phyloP scores from a whole-genome alignment of 495 filamentous ascomycete species.

The Hypomontagnella submonticulosa region DNA sequence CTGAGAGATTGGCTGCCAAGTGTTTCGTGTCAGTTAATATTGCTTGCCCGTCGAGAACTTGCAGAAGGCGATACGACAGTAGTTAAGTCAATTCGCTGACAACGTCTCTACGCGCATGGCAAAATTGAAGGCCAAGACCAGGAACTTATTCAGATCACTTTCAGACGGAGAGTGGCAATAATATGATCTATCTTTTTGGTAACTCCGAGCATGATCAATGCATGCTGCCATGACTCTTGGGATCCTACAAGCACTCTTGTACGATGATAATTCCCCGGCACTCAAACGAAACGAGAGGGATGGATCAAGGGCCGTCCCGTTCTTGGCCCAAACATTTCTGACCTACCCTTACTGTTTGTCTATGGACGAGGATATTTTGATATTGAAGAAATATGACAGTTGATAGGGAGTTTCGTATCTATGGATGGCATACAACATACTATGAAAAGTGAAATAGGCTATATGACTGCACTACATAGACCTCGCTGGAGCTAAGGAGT shows the following conservation, averaged over 20 bases:
- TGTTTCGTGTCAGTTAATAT: conserved; percentile 40
- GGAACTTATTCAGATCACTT: conserved; percentile 32
- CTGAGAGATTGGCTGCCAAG: conserved; percentile 41
- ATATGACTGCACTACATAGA: neutral
- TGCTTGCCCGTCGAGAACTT: conserved; percentile 27
- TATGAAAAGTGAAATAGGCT: conserved; percentile 7
- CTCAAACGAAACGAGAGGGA: conserved; percentile 12
- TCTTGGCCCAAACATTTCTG: conserved; percentile 12
- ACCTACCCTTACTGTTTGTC: conserved; percentile 12
- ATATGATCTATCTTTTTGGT: conserved; percentile 30
- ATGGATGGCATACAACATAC: neutral
- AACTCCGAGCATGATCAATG: conserved; percentile 31
- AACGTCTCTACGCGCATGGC: conserved; percentile 29
- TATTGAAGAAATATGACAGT: conserved; percentile 1
- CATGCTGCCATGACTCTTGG: conserved; percentile 20
- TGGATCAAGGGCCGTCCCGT: conserved; percentile 32
- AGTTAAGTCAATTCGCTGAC: conserved; percentile 34
- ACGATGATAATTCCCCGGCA: conserved; percentile 16
- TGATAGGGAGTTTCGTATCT: neutral
- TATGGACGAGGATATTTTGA: conserved; percentile 6
- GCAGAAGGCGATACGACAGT: conserved; percentile 36
- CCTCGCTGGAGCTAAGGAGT: conserved; percentile 1
- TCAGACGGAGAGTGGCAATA: conserved; percentile 34
- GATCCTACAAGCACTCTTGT: conserved; percentile 10
- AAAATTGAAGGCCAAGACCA: conserved; percentile 40